Evolutionary conservation across 2,329 filamentous ascomycete genomes (phyloP), one percentile per base, ranked within the genome.

Genomic region (Exophiala aquamarina): DNA sequence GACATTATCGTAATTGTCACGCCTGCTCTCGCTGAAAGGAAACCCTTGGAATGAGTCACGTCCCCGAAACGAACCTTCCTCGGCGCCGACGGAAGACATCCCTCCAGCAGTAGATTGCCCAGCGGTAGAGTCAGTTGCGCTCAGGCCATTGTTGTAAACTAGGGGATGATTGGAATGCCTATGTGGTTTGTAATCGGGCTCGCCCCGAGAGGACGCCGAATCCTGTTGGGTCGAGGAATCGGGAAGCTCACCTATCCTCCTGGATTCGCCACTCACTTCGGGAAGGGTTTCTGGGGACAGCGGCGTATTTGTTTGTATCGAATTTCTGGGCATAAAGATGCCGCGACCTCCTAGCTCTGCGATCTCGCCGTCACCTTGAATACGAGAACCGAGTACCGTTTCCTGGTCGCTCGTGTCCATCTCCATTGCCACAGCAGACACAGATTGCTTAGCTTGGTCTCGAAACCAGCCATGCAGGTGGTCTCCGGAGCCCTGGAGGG

Each of bases 211-310:
- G 8, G 13, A 8, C 9, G 19, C 28, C 19, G 20, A 14, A n/a
- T 26, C 15, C 15, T 26, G 38, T 10, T 21, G 6, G 4, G 23
- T 18, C 18, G 40, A 42, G 5, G 40, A 32, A 26, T 42, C 40
- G 11, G 20, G 40, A 8, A 42, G 10, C 19, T 42, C 40, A 8
- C 19, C 35, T 4, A 33, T 11, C 15, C 18, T 26, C 9, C 11
- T 5, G 18, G 40, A 19, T 17, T 42, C 40, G 9, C 40, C 40
- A 20, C 40, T 42, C 21, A 42, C 40, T 29, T 42, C 40, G 40
- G 20, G 40, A 4, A 29, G 19, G 7, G 26, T 8, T 10, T 19
- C n/a, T n/a, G 40, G 40, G 8, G 28, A 10, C n/a, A 32, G 23
- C n/a, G 28, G 17, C 11, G 18, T 13, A 17, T 15, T 15, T 7